A percentile compares a stretch with the other conserved stretches of the same genome.
Conservation (phyloP, 176 grass and related monocot genomes). For the Alopecurus myosuroides region DNA sequence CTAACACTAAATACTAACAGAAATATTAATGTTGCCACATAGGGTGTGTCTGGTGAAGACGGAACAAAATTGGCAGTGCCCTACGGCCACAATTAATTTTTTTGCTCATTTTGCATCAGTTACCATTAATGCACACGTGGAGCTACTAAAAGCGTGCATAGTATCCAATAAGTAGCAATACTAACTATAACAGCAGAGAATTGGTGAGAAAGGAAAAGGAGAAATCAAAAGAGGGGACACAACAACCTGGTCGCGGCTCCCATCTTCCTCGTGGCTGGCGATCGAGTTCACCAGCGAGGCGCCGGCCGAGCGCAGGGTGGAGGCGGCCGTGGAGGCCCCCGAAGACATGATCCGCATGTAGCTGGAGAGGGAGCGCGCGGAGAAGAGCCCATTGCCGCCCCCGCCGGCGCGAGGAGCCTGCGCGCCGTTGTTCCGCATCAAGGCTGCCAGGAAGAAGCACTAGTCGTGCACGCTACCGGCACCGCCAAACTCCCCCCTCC, state of each 20-base stretch:
- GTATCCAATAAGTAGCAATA: conserved; percentile 19
- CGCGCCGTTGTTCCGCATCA: conserved; percentile 80
- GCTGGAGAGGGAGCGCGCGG: conserved; percentile 59
- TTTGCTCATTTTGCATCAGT: conserved; percentile 17
- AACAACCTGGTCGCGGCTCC: conserved; percentile 60
- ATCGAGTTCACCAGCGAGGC: conserved; percentile 73
- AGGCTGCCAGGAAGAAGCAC: neutral
- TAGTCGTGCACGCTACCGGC: conserved; percentile 23
- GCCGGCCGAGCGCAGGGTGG: conserved; percentile 57
- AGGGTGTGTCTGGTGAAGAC: neutral
- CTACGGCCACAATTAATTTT: conserved; percentile 6
- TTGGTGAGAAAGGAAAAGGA: neutral
- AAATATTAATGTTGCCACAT: neutral
- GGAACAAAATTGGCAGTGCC: neutral
- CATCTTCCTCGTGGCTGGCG: conserved; percentile 55
- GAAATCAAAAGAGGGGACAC: neutral
- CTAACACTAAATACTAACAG: neutral
- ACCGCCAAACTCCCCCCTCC: neutral
- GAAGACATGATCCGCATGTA: conserved; percentile 92
- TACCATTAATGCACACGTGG: conserved; percentile 32
- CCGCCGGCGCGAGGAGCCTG: conserved; percentile 36
- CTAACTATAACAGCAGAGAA: neutral
- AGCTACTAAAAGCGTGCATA: conserved; percentile 14
- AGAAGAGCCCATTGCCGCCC: conserved; percentile 57
- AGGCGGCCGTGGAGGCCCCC: conserved; percentile 81